Evolutionary conservation across 495 filamentous ascomycete genomes (phyloP), one percentile per base, ranked within the genome.

Genomic region (Chaetomium fimeti): DNA sequence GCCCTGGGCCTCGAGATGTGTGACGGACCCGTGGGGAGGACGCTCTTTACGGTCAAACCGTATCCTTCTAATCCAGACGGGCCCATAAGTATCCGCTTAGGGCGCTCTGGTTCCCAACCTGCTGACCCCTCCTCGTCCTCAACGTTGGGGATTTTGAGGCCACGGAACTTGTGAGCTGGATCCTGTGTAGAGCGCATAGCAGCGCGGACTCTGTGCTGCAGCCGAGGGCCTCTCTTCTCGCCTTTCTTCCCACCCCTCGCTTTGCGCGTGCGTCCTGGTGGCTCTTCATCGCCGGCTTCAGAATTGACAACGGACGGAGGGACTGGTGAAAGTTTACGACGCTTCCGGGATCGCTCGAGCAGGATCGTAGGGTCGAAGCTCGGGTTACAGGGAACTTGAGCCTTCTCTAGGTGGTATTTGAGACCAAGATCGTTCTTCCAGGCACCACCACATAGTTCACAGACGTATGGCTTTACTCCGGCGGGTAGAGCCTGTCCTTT

Each of bases 401-500:
- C 80, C 54, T 82, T 82, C 1, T 73, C 77, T 2, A 76, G 67
- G 60, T 85, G 83, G 66, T 85, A 85, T 45, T 82, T 75, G 29
- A 85, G 71, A 1, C 83, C 83, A 38, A 78, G 72, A 20, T 79
- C 74, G 60, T 84, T 84, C 62, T 83, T 84, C 78, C 79, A 85
- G 25, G 68, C 66, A 8, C 72, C 74, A 15, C 77, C 79, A 57
- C 83, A 85, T 20, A 74, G 79, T 5, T 78, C 73, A 62, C 83
- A 85, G 16, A 71, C 68, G 32, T 45, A 81, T 0, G 71, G 61
- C 56, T 75, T 78, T 11, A 54, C 48, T 3, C 64, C 66, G 3
- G 52, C 60, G 29, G 54, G 60, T 9, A 57, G 22, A 25, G 69
- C 40, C 25, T 54, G 52, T 28, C 66, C 54, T 47, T 63, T 73